Evolutionary conservation across 1,139 yeast species (phyloP).

Genomic region (Saccharomyces hybrid): DNA sequence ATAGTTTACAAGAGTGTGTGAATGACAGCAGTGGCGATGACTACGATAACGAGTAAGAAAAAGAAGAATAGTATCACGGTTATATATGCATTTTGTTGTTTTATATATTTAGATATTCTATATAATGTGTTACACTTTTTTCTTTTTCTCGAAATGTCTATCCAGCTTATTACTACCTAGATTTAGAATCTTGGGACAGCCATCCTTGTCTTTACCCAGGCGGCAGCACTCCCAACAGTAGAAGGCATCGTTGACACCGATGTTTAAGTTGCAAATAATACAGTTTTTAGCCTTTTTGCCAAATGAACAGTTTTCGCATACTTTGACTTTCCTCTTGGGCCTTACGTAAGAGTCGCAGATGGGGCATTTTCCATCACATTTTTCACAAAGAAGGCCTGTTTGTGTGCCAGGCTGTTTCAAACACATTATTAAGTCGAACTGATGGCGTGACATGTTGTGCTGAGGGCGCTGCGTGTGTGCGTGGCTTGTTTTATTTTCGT

Average conservation of each 20-base stretch:
- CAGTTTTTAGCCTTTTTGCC: constrained; percentile 62
- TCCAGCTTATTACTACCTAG: constrained; percentile 72
- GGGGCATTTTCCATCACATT: constrained; percentile 91
- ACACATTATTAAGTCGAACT: constrained; percentile 78
- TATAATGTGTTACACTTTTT: constrained; percentile 7
- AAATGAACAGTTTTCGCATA: constrained; percentile 80
- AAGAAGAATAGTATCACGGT: background rate
- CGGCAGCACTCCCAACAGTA: constrained; percentile 84
- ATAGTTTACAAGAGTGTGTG: background rate
- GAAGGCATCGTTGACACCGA: constrained; percentile 58
- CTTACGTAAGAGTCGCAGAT: constrained; percentile 81
- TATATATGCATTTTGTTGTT: background rate
- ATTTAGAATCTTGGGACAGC: constrained; percentile 82
- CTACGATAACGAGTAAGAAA: background rate
- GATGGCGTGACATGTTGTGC: constrained; percentile 72
- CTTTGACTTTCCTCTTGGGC: constrained; percentile 60
- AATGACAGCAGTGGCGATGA: background rate
- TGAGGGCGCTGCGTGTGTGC: background rate
- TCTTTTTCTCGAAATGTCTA: constrained; percentile 49
- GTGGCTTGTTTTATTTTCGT: background rate
- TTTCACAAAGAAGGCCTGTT: constrained; percentile 65
- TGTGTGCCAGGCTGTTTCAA: constrained; percentile 76
- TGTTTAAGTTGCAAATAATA: constrained; percentile 54
- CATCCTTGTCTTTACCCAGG: constrained; percentile 77
- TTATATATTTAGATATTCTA: background rate